Evolutionary conservation across 495 filamentous ascomycete species (phyloP).

Genomic region (Chaetomium cochliodes): DNA sequence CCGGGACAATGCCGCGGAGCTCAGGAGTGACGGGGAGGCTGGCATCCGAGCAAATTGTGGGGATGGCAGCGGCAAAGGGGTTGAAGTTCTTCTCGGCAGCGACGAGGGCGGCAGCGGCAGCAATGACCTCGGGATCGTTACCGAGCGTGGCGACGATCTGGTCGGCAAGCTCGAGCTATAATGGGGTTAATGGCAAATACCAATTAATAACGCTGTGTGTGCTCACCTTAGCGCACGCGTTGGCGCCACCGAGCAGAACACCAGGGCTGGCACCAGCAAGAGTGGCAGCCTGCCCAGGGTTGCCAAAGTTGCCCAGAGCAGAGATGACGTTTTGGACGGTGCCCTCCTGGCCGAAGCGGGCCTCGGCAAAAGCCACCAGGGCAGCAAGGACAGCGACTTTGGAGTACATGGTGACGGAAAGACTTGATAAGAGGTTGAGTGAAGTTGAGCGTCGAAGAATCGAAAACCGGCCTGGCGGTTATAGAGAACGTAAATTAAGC

Average conservation of each 20-base stretch:
- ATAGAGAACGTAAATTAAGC: conserved; percentile 35
- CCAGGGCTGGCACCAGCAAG: conserved; percentile 53
- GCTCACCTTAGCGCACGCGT: conserved; percentile 56
- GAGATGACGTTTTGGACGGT: conserved; percentile 44
- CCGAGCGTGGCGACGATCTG: conserved; percentile 56
- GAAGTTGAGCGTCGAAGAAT: conserved; percentile 34
- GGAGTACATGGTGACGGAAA: conserved; percentile 45
- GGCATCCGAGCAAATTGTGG: conserved; percentile 57
- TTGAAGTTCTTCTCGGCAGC: conserved; percentile 70
- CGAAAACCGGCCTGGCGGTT: conserved; percentile 42
- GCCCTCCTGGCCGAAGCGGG: conserved; percentile 58
- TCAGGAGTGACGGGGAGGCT: conserved; percentile 55
- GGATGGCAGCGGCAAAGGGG: conserved; percentile 54
- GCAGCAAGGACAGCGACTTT: conserved; percentile 43
- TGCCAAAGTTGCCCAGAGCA: conserved; percentile 48
- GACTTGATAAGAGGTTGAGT: conserved; percentile 17
- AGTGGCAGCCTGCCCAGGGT: conserved; percentile 54
- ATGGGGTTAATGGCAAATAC: conserved; percentile 6
- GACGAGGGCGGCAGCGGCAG: conserved; percentile 57
- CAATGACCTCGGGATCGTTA: conserved; percentile 50
- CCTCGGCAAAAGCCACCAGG: conserved; percentile 49
- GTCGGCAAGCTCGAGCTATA: conserved; percentile 57
- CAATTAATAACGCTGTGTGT: neutral
- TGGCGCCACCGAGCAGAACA: conserved; percentile 55
- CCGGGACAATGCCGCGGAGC: conserved; percentile 59